Conservation (phyloP, 1,284 basidiomycete genomes). For the Puccinia horiana region DNA sequence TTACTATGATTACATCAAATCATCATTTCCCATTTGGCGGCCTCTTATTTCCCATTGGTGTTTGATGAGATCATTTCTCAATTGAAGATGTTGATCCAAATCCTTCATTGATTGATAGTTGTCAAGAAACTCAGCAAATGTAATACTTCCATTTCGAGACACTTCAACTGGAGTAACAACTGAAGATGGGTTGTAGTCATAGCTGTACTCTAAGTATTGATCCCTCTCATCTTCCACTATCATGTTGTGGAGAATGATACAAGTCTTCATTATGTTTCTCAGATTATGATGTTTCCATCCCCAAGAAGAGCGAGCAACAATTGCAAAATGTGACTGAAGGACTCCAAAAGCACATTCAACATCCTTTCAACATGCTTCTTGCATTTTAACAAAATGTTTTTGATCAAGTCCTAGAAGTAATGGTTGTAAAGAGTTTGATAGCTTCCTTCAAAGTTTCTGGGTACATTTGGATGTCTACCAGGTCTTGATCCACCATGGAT, state of each 20-base stretch:
- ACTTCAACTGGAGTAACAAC: background rate
- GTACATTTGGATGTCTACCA: background rate
- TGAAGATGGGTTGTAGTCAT: background rate
- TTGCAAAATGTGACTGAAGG: background rate
- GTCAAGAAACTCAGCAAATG: background rate
- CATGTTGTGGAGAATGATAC: too few species aligned
- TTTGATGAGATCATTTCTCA: background rate
- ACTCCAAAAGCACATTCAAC: slow-evolving; percentile 22
- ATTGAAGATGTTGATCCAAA: background rate
- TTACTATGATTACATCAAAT: too few species aligned
- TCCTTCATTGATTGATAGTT: background rate
- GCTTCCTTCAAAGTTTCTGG: background rate
- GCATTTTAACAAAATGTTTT: background rate
- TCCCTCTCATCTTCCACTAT: slow-evolving; percentile 8
- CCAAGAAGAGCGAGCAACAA: background rate
- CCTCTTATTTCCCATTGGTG: background rate
- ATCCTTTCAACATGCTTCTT: slow-evolving; percentile 6
- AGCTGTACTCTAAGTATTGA: background rate
- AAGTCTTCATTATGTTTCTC: too few species aligned
- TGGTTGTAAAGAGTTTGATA: background rate
- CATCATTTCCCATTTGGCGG: background rate
- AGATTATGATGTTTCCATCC: background rate
- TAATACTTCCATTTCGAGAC: background rate
- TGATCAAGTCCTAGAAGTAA: slow-evolving; percentile 1
- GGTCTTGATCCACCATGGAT: background rate